Evolutionary conservation across 345 rosid species (phyloP).

Genomic region (Garcia nutans): DNA sequence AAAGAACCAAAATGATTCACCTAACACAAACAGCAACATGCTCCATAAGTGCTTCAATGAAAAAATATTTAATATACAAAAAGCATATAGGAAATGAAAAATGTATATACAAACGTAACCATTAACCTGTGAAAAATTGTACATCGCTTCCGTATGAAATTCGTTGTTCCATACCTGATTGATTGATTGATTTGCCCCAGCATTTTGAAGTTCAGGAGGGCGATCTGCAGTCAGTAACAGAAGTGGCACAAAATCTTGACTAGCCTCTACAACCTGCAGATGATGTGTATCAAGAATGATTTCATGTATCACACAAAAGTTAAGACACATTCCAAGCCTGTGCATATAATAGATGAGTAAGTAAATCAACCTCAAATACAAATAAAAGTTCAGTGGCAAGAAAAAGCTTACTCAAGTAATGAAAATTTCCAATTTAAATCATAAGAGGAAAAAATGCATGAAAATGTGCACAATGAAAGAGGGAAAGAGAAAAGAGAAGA

Average conservation of each 20-base stretch:
- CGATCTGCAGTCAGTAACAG: slow-evolving; percentile 92
- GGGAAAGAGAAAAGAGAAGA: background rate
- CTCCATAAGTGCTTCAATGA: slow-evolving; percentile 9
- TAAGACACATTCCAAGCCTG: slow-evolving; percentile 5
- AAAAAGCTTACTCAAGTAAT: background rate
- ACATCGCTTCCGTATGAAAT: background rate
- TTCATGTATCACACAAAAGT: slow-evolving; percentile 8
- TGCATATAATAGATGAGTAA: slow-evolving; percentile 2
- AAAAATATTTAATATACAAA: background rate
- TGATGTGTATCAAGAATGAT: slow-evolving; percentile 10
- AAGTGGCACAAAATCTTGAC: slow-evolving; percentile 90
- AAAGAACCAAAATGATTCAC: slow-evolving; percentile 91
- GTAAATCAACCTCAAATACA: background rate
- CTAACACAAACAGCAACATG: slow-evolving; percentile 34
- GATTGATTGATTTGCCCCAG: slow-evolving; percentile 93
- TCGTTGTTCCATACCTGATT: slow-evolving; percentile 60
- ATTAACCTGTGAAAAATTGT: background rate
- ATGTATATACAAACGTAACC: background rate
- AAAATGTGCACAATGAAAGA: background rate
- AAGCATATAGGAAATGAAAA: background rate
- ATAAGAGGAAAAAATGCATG: no score
- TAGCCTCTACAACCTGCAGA: slow-evolving; percentile 93
- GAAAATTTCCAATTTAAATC: background rate
- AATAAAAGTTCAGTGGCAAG: background rate
- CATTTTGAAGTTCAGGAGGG: slow-evolving; percentile 89